Conservation (phyloP, 345 rosid genomes). For the Melaleuca quinquenervia region DNA sequence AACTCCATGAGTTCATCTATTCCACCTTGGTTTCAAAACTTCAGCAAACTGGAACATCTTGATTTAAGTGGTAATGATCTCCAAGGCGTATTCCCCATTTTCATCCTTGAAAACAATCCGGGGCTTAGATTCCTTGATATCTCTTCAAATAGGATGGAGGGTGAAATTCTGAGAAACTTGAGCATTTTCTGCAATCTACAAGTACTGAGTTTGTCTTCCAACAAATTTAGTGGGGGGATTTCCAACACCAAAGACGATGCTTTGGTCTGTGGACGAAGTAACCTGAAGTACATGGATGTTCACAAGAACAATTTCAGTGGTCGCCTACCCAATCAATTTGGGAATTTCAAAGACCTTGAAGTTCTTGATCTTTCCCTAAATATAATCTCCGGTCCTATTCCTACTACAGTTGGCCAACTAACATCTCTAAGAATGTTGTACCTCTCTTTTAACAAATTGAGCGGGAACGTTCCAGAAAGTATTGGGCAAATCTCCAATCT, state of each 20-base stretch:
- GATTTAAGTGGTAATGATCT: background rate
- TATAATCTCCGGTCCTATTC: slow-evolving; percentile 11
- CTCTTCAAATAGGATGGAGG: background rate
- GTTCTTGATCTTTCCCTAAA: background rate
- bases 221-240: background rate
- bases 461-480: slow-evolving; percentile 5
- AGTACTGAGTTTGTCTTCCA: background rate
- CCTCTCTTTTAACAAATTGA: slow-evolving; percentile 2
- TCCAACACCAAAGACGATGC: background rate
- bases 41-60: background rate
- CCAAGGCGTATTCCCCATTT: background rate
- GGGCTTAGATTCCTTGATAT: background rate
- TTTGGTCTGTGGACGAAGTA: background rate
- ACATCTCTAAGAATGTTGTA: background rate
- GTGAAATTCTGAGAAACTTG: background rate
- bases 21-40: background rate
- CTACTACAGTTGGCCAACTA: background rate
- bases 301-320: background rate
- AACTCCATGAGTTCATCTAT: background rate
- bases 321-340: background rate
- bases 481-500: slow-evolving; percentile 5
- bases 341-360: background rate
- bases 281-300: background rate
- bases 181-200: background rate
- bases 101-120: background rate